A percentile compares a stretch with the other conserved stretches of the same genome.
Evolutionary conservation across 2,329 filamentous ascomycete genomes (phyloP).

Genomic region (Alternaria viburni): DNA sequence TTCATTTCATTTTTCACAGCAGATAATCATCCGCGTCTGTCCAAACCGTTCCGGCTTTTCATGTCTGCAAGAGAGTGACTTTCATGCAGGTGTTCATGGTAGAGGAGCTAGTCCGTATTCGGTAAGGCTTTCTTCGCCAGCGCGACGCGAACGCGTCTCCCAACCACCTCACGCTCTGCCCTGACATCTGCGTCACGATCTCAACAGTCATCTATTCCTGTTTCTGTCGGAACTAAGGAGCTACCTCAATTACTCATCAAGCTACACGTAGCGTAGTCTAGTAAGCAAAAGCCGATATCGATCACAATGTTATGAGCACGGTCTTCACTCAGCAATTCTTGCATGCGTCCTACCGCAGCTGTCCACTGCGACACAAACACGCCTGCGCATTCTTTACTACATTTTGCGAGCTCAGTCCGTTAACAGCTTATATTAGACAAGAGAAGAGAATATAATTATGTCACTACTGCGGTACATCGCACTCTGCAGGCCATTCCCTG

Average conservation of each 20-base stretch:
- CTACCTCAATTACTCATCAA: not conserved
- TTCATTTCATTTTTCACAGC: too few relatives aligned
- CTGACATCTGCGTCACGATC: not conserved
- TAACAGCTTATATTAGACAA: not conserved
- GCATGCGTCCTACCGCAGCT: not conserved
- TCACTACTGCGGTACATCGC: not conserved
- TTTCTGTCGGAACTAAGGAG: not conserved
- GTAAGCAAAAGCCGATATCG: not conserved
- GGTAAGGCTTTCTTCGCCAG: not conserved
- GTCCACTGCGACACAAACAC: not conserved
- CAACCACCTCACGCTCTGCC: not conserved
- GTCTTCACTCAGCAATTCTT: not conserved
- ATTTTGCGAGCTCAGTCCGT: not conserved
- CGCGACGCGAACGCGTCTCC: not conserved
- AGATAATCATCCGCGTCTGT: not conserved
- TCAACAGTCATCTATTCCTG: not conserved
- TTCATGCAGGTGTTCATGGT: not conserved
- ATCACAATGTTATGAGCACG: not conserved
- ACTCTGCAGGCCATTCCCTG: not conserved
- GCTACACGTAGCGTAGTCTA: not conserved
- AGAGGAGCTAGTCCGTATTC: not conserved
- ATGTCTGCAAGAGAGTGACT: not conserved
- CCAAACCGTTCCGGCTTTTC: not conserved
- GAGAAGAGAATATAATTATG: not conserved
- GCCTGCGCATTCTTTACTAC: not conserved